Evolutionary conservation across 2,329 filamentous ascomycete species (phyloP).

Genomic region (Sclerotinia subarctica): DNA sequence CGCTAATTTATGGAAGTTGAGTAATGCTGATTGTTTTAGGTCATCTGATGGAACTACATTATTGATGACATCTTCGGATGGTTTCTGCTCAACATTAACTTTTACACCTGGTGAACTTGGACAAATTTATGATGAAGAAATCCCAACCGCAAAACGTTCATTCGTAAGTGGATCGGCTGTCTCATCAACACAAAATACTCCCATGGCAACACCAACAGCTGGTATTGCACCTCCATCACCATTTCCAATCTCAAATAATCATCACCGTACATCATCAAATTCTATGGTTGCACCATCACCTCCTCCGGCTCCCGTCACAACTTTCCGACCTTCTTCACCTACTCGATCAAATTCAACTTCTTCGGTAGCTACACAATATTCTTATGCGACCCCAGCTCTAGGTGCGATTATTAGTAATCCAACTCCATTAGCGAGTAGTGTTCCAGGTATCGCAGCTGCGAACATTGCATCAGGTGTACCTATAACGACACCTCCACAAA

Average conservation of each 20-base stretch:
- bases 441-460: slow-evolving; percentile 73
- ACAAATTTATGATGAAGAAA: slow-evolving; percentile 70
- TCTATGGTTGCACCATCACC: slow-evolving; percentile 58
- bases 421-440: slow-evolving; percentile 70
- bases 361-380: slow-evolving; percentile 67
- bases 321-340: slow-evolving; percentile 66
- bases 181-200: slow-evolving; percentile 62
- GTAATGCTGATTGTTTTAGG: slow-evolving; percentile 45
- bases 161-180: slow-evolving; percentile 39
- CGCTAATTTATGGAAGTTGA: slow-evolving; percentile 21
- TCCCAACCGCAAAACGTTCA: slow-evolving; percentile 49
- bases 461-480: slow-evolving; percentile 53
- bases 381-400: slow-evolving; percentile 42
- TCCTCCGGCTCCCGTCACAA: slow-evolving; percentile 54
- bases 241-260: slow-evolving; percentile 47
- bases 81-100: slow-evolving; percentile 89
- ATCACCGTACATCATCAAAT: slow-evolving; percentile 54
- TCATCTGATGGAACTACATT: slow-evolving; percentile 74
- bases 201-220: slow-evolving; percentile 67
- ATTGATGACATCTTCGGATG: slow-evolving; percentile 95
- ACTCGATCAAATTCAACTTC: slow-evolving; percentile 83
- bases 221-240: slow-evolving; percentile 59
- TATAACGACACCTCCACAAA: slow-evolving; percentile 87
- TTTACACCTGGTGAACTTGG: slow-evolving; percentile 84
- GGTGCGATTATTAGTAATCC: slow-evolving; percentile 67